Percentiles rank a stretch among this genome's conserved stretches.
phyloP scores from a whole-genome alignment of 371 early-diverging fungal genomes.

The Furculomyces boomerangus region DNA sequence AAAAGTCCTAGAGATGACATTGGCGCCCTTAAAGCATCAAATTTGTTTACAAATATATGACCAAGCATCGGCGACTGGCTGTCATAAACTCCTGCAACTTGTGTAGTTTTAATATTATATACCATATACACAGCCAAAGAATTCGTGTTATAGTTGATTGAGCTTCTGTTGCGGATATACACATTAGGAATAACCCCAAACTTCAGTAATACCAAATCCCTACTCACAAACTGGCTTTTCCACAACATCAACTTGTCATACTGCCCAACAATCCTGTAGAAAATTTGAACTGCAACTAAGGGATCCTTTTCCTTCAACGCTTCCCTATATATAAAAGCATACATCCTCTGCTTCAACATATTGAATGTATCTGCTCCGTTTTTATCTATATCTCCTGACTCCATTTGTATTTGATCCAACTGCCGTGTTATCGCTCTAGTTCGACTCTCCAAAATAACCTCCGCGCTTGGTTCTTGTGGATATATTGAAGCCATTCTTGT shows the following conservation, averaged over 20 bases:
- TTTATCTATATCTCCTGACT: neutral
- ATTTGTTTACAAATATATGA: conserved; percentile 6
- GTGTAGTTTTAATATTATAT: conserved; percentile 11
- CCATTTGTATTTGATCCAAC: neutral
- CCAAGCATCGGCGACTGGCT: conserved; percentile 3
- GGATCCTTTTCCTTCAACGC: neutral
- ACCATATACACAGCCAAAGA: conserved; percentile 16
- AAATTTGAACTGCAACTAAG: conserved; percentile 11
- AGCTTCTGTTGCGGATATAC: conserved; percentile 11
- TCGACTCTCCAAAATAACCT: neutral
- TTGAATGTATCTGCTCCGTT: too few relatives aligned
- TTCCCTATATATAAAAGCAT: conserved; percentile 1
- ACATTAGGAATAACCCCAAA: conserved; percentile 10
- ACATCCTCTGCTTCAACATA: conserved; percentile 2
- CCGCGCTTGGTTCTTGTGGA: neutral
- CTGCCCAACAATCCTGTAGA: conserved; percentile 17
- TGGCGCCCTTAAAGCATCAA: conserved; percentile 18
- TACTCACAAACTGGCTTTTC: conserved; percentile 19
- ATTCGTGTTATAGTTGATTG: conserved; percentile 7
- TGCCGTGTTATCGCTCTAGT: neutral
- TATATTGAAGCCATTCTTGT: neutral
- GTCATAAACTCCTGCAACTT: conserved; percentile 17
- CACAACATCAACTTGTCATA: conserved; percentile 22
- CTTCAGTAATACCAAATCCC: conserved; percentile 11
- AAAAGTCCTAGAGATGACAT: conserved; percentile 6